Base-by-base conservation (phyloP, 352 stramenopile species). In the Elongisporangium prolatum region DNA sequence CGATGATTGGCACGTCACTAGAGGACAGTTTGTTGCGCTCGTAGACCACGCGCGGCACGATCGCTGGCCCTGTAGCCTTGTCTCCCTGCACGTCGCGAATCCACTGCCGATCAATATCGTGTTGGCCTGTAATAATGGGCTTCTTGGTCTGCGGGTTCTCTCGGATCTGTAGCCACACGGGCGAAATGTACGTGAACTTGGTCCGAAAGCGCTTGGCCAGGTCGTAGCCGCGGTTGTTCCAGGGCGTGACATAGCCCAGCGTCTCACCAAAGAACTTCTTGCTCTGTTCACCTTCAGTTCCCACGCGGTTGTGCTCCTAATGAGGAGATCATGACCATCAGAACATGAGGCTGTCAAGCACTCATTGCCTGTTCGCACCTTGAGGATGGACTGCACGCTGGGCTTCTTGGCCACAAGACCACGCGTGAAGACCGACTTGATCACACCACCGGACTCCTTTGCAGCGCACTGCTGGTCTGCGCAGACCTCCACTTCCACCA, bases 161-260 rank as follows among this genome's bases (percentile, higher is more conserved):
- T 25, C 77, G 76, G 20, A 93, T 64, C 54, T 93, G 84, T n/a
- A 91, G 71, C 84, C 84, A 93, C 66, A 92, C 82, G 44, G 84
- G 84, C 58, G 83, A 71, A 38, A 93, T 77, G 59, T 89, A 92
- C 25, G 75, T 80, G 59, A 93, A 85, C 61, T 91, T 91, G 47
- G n/a, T n/a, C 11, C 78, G 74, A 53, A 90, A 93, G 21, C 63
- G 49, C 59, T 81, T 87, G 59, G 82, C 80, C 48, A 75, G 74
- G 56, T 90, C 73, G 62, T 92, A 93, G n/a, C 84, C 84, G 16
- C 74, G 76, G 21, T 55, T 79, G 71, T 93, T 91, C 82, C 84
- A 93, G 13, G 84, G 84, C 3, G 84, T 93, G 58, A 93, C 82
- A 59, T 91, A 93, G 18, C 78, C 82, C 28, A 93, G 59, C 21